Conservation (phyloP, 2,329 filamentous ascomycete species). For the Aureobasidium sp. region DNA sequence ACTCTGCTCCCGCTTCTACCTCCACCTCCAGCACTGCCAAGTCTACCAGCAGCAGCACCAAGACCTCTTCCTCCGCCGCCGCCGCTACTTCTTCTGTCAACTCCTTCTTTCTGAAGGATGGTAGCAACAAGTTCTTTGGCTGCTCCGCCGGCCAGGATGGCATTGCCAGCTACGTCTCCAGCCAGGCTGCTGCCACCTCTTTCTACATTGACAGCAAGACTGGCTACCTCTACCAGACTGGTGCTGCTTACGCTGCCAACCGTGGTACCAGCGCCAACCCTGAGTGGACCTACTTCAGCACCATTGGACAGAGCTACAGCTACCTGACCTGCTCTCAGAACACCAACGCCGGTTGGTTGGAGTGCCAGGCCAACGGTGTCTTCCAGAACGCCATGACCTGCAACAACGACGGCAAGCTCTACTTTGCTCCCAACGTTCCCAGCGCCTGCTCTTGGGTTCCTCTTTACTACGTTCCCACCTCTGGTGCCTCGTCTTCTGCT, state of each 20-base stretch:
- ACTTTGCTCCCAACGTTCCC: constrained; percentile 4
- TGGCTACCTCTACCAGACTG: not conserved
- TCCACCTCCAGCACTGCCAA: constrained; percentile 12
- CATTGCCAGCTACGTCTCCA: not conserved
- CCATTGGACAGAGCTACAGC: not conserved
- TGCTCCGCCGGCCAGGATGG: not conserved
- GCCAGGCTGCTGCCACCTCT: not conserved
- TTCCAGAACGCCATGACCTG: constrained; percentile 8
- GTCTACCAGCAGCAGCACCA: constrained; percentile 15
- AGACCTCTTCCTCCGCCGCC: not conserved
- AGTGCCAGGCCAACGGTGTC: constrained; percentile 10
- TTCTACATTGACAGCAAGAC: constrained; percentile 5
- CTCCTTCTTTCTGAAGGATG: not conserved
- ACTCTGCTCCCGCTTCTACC: constrained; percentile 10
- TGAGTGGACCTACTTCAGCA: constrained; percentile 4
- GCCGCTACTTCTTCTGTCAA: not conserved
- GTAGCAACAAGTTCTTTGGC: not conserved
- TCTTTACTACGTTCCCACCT: not conserved
- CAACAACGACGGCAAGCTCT: constrained; percentile 10
- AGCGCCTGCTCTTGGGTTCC: not conserved
- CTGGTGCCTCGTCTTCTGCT: not conserved
- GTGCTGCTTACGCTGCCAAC: not conserved
- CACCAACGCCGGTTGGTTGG: not conserved
- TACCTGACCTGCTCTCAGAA: constrained; percentile 1
- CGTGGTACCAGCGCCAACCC: not conserved